Base-by-base conservation (phyloP, 805 yeast species). In the Starmera caribaea region DNA sequence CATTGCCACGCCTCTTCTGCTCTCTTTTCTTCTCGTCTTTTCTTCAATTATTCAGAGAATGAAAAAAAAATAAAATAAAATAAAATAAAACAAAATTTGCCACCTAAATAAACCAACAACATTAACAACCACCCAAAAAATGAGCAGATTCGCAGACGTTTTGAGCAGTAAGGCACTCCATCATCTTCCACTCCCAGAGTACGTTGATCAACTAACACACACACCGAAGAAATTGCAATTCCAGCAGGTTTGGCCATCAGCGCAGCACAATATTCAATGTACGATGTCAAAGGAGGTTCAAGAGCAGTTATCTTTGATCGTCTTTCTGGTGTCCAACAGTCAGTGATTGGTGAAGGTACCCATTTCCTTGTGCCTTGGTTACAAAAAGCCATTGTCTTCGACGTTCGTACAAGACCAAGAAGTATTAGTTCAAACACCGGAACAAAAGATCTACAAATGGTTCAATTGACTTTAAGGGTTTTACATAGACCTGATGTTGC, bases 241-340 rank as follows among this genome's bases (percentile, higher is more conserved):
- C 92, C 92, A 9, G 71, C 73, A 4, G 89, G 89, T 53, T 55
- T 80, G 12, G 79, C 82, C 16, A 58, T 80, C 38, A 69, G 86
- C 30, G 79, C 82, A 10, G 82, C 81, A 8, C 90, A 87, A 57
- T 76, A 82, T 51, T 79, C 97, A 26, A 68, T 92, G 65, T 92
- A 87, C 59, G 97, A 92, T 57, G 98, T 92, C 31, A 79, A 82
- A 57, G 98, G 98, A 44, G 98, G 98, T 41, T 76, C 85, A 42
- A 73, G 98, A 59, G 98, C 97, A 17, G 95, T 92, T 39, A 83
- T 92, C 46, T 92, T 92, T 57, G 97, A 92, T 67, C 73, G 98
- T 53, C 63, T 92, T 42, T 66, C 73, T 34, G 98, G 98, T 66
- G 95, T 92, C 39, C 82, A 85, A 61, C 79, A 78, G 53, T 66